A percentile compares a stretch with the other conserved stretches of the same genome.
Evolutionary conservation across 345 rosid species (phyloP).

Genomic region (Iberis pinnata): DNA sequence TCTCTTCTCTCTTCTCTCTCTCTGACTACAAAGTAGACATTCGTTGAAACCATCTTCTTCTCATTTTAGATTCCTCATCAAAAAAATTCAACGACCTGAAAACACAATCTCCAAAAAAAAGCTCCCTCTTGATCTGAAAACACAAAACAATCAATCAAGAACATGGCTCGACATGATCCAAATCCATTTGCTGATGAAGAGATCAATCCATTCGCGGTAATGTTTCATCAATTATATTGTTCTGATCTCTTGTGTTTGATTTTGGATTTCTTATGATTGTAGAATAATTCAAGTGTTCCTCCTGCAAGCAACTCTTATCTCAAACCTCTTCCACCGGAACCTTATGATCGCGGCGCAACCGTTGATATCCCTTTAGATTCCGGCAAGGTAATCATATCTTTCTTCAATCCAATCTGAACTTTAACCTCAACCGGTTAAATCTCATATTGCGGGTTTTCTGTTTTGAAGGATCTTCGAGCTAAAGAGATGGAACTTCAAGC

Average conservation of each 20-base stretch:
- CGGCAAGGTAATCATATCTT: conserved; percentile 44
- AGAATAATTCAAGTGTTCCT: conserved; percentile 74
- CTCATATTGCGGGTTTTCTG: conserved; percentile 10
- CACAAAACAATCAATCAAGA: conserved; percentile 12
- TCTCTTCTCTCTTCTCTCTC: conserved; percentile 24
- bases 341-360: conserved; percentile 91
- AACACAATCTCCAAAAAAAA: conserved; percentile 21
- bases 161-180: conserved; percentile 64
- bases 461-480: conserved; percentile 63
- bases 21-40: conserved; percentile 27
- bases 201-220: conserved; percentile 89
- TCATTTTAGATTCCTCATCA: conserved; percentile 14
- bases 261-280: conserved; percentile 17
- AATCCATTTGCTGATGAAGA: conserved; percentile 84
- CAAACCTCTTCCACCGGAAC: conserved; percentile 93
- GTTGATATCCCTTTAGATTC: conserved; percentile 81
- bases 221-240: neutral
- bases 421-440: neutral
- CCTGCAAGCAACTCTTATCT: conserved; percentile 72
- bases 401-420: neutral
- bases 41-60: conserved; percentile 27
- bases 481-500: conserved; percentile 93
- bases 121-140: conserved; percentile 13
- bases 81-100: too few species aligned
- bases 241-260: conserved; percentile 4